Evolutionary conservation across 1,284 basidiomycete species (phyloP), one percentile per base, ranked within the genome.

Genomic region (Cryptococcus sp.): DNA sequence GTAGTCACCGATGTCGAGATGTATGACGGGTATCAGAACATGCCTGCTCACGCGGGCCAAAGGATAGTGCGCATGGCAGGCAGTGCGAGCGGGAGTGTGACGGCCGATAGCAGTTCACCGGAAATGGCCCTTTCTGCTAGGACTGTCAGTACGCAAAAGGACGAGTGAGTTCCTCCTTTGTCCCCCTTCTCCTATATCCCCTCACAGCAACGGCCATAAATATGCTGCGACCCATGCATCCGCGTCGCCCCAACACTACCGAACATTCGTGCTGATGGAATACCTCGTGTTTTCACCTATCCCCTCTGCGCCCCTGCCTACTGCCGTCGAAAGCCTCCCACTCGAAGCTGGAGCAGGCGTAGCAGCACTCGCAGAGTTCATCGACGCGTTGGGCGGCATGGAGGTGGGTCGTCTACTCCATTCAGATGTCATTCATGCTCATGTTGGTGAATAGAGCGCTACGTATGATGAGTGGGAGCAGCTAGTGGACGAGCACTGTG

Each of bases 271-370:
- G 23, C 19, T 41, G n/a, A 66, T 66, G 65, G 65, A 66, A 56
- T 66, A 57, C 47, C 62, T 66, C 38, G 52, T 60, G 19, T 48
- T 64, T 41, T 66, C 65, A 3, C 65, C 63, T 19, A 16, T 45
- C 16, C 55, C 59, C 11, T 43, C 54, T 27, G 38, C 56, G 22
- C 27, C 30, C 42, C 27, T 46, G 46, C 47, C 52, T 7, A 25
- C 43, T 19, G 19, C 55, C 23, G 25, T 38, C 43, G 27, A 35
- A n/a, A 41, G 30, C 49, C 40, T 52, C 38, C 22, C 30, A 10
- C 20, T 35, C 41, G n/a, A 19, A 6, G 49, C 17, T 22, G 42
- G 35, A 16, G 20, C 20, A 17, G 40, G 20, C 5, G 16, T 49
- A 17, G n/a, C 17, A n/a, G 19, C 47, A 5, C 3, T 25, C 19